Base-by-base conservation (phyloP, 2,329 filamentous ascomycete species). In the Tolypocladium endophyticum region DNA sequence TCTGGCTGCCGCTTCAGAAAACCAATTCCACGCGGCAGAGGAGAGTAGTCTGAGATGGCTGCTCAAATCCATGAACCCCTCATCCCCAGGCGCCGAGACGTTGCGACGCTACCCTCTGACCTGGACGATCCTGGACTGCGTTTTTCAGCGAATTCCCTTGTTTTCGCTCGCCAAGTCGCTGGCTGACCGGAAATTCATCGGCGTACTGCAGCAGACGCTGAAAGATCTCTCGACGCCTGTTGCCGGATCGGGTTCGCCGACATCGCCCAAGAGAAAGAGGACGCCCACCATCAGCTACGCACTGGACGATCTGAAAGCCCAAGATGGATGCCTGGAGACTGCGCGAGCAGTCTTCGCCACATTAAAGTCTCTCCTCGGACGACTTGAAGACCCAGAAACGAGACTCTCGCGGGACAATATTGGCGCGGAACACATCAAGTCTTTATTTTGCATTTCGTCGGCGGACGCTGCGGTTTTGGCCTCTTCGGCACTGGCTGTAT, bases 111-210 rank as follows among this genome's bases (percentile, higher is more conserved):
- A 79, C 65, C 81, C 82, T 55, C 69, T 81, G 58, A 77, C 82
- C 12, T 87, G 85, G 88, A 77, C 75, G 36, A 79, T 91, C 41
- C 70, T 92, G 30, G 77, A 78, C 53, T 80, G 80, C 61, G 77
- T 88, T 55, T 79, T 90, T 58, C 76, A 79, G 56, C 76, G 84
- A n/a, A 83, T 93, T 23, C 87, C 89, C 0, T 76, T 85, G 0
- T 86, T 88, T 54, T 86, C 84, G 14, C 77, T 90, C 30, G 88
- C 89, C 11, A 85, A 86, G 60, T 85, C 88, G 4, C 78, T 96
- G 8, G 85, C 84, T 28, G 86, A 92, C 60, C 80, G 87, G 60
- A 81, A 84, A 54, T 90, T 95, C 58, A 74, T 89, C 39, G 73
- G 75, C 1, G 81, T 90, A 12, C 70, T 95, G 50, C 84, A 87